These are phyloP conservation scores for Neurospora terricola DNA, from an alignment of 495 filamentous ascomycete genomes.

Conservation along the genomic window DNA sequence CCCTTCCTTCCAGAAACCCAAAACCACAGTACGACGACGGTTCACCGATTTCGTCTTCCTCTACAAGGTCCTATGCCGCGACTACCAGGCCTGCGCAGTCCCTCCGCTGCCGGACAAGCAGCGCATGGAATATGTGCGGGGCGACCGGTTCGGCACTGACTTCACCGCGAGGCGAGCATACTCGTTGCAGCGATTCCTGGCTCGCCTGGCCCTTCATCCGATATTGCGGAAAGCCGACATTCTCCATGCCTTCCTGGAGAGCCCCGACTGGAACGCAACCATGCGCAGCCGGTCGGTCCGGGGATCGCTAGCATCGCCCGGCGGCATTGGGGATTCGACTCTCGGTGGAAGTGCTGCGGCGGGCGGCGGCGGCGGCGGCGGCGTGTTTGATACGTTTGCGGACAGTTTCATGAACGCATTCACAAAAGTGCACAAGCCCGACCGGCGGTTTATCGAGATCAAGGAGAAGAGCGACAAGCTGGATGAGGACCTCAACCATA, in stretches of 20 bases:
- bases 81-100: slow-evolving; percentile 86
- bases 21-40: slow-evolving; percentile 69
- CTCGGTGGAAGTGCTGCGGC: slow-evolving; percentile 8
- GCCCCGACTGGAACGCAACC: slow-evolving; percentile 87
- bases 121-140: slow-evolving; percentile 95
- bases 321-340: slow-evolving; percentile 1
- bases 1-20: slow-evolving; percentile 73
- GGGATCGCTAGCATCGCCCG: slow-evolving; percentile 36
- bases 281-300: slow-evolving; percentile 70
- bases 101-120: slow-evolving; percentile 96
- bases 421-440: slow-evolving; percentile 88
- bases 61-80: slow-evolving; percentile 75
- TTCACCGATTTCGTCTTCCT: slow-evolving; percentile 98
- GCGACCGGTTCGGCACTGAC: slow-evolving; percentile 87
- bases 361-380: slow-evolving; percentile 28
- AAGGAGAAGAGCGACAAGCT: slow-evolving; percentile 89
- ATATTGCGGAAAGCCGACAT: slow-evolving; percentile 74
- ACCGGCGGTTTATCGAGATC: slow-evolving; percentile 89
- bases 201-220: slow-evolving; percentile 78
- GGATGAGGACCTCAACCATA: slow-evolving; percentile 84
- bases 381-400: slow-evolving; percentile 86
- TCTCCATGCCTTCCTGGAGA: slow-evolving; percentile 84
- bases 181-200: slow-evolving; percentile 86
- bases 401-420: slow-evolving; percentile 98
- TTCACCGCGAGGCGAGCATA: slow-evolving; percentile 86